Base-by-base conservation (phyloP, 1,284 basidiomycete species). In the Boletus albobrunnescens region DNA sequence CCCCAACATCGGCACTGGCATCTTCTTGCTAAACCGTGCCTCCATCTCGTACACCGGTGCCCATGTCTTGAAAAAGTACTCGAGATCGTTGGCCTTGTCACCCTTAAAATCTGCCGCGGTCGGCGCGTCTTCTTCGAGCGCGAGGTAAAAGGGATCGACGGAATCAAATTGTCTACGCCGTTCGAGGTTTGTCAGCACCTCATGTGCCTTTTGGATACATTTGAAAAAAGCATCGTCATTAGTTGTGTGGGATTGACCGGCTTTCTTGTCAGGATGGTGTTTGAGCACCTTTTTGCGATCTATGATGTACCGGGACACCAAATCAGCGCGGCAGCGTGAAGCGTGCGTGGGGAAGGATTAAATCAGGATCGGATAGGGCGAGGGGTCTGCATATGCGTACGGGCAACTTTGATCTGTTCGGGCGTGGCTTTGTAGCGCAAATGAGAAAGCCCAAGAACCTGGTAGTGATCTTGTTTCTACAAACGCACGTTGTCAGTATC, bases 151-250 rank as follows among this genome's bases (percentile, higher is more conserved):
- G 44, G 91, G 90, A 71, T 99, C 95, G 49, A 95, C 89, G 2
- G 92, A 96, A 72, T 99, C 96, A 71, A 97, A 99, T 69, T 98
- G 94, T 41, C 91, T 84, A 55, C 94, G 85, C 61, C 85, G 86
- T 64, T 97, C 94, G 16, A 82, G 68, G 71, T 95, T 80, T 49
- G 84, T 88, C 44, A 99, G 84, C 36, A 94, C 85, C 61, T 99
- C 95, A 71, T 89, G 83, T 17, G 94, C 94, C 71, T 99, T 99
- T 72, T 91, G 87, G 60, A 99, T 97, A 67, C 95, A 99, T 74
- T 99, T 99, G 90, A 99, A 99, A 79, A 99, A 99, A 4, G 86
- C 85, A 65, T 99, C 95, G 71, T 98, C 94, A 73, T 97, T 97
- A 46, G 81, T 78, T 49, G 82, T 78, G 55, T 83, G 84, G 2